phyloP scores from a whole-genome alignment of 2,329 filamentous ascomycete species.

The Botrytis fabae region DNA sequence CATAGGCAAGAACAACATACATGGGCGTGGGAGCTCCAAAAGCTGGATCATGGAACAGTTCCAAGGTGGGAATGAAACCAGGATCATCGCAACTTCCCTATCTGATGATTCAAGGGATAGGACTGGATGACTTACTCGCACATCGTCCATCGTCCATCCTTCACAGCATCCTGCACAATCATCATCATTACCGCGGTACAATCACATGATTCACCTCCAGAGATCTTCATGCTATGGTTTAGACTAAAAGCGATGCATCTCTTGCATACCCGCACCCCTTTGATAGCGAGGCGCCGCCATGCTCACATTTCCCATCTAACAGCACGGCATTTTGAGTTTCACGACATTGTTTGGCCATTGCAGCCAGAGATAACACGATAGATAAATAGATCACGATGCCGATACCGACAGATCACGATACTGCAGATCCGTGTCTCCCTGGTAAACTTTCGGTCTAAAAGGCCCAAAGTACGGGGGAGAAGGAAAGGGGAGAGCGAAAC shows the following conservation, averaged over 20 bases:
- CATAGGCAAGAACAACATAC: neutral
- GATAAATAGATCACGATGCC: conserved; percentile 3
- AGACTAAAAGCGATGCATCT: neutral
- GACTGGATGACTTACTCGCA: neutral
- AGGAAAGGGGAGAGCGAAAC: neutral
- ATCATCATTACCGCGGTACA: neutral
- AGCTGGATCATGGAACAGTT: neutral
- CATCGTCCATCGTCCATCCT: neutral
- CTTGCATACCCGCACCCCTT: neutral
- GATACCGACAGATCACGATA: neutral
- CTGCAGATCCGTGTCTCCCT: neutral
- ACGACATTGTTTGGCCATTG: conserved; percentile 1
- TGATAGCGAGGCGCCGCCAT: neutral
- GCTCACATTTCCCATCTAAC: neutral
- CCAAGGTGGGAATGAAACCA: neutral
- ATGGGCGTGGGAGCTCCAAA: neutral
- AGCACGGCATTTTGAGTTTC: neutral
- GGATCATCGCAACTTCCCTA: conserved; percentile 7
- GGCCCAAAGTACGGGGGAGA: conserved; percentile 11
- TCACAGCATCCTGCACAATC: too few species aligned
- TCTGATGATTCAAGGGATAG: neutral
- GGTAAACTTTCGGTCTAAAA: neutral
- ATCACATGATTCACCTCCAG: conserved; percentile 4
- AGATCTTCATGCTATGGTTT: neutral
- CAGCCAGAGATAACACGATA: conserved; percentile 4